A percentile compares a stretch with the other conserved stretches of the same genome.
Evolutionary conservation across 2,329 filamentous ascomycete species (phyloP).

Genomic region (Microsporum ferrugineum): DNA sequence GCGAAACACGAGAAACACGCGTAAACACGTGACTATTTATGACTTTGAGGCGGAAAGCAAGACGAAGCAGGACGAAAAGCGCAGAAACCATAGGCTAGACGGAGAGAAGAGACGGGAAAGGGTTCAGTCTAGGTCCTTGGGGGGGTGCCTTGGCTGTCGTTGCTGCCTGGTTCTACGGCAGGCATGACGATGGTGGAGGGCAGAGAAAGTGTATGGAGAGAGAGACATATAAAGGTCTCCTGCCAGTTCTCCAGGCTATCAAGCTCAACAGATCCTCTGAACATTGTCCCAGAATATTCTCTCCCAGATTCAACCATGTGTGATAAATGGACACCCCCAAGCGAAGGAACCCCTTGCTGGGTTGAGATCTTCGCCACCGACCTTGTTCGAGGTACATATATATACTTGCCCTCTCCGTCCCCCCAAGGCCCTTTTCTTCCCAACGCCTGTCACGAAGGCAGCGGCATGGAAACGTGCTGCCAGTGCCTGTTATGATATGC

Average conservation of each 20-base stretch:
- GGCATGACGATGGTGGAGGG: not conserved
- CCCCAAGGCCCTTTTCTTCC: not conserved
- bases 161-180: not conserved
- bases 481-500: not conserved
- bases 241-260: not conserved
- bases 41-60: not conserved
- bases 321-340: conserved; percentile 5
- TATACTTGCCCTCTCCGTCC: too few species aligned
- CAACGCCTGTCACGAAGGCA: not conserved
- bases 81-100: not conserved
- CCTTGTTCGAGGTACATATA: conserved; percentile 4
- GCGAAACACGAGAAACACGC: conserved; percentile 1
- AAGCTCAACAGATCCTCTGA: not conserved
- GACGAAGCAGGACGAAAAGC: not conserved
- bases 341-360: conserved; percentile 3
- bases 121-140: not conserved
- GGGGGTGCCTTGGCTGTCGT: not conserved
- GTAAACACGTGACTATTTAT: not conserved
- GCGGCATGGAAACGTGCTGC: not conserved
- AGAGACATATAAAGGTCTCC: not conserved
- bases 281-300: not conserved
- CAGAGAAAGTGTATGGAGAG: not conserved
- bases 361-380: conserved; percentile 7
- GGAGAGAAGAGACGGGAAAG: not conserved
- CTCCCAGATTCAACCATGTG: not conserved